A percentile compares a stretch with the other conserved stretches of the same genome.
Evolutionary conservation across 768 basidiomycete genomes (phyloP).

Genomic region (Tylopilus plumbeoviolaceoides): DNA sequence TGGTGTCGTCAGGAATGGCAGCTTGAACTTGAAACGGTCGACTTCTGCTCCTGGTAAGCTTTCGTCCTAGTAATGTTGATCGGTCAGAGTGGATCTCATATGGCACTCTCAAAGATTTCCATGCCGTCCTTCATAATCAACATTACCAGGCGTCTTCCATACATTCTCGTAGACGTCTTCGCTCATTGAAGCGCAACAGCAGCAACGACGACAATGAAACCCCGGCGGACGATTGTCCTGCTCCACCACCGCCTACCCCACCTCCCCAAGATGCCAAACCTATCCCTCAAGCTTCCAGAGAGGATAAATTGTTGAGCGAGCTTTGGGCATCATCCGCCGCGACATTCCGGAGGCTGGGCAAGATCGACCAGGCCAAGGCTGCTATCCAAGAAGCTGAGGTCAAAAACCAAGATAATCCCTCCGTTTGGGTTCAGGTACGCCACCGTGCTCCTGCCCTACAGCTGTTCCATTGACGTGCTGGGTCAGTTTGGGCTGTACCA

Average conservation of each 20-base stretch:
- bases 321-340: constrained; percentile 95
- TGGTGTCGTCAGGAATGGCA: constrained; percentile 56
- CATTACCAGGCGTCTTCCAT: constrained; percentile 79
- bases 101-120: constrained; percentile 51
- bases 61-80: not conserved
- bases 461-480: constrained; percentile 1
- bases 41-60: constrained; percentile 66
- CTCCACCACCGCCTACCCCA: constrained; percentile 34
- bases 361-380: constrained; percentile 84
- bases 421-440: constrained; percentile 91
- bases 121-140: constrained; percentile 55
- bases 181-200: constrained; percentile 40
- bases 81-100: not conserved
- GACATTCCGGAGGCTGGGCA: constrained; percentile 85
- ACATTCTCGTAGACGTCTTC: constrained; percentile 66
- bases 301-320: constrained; percentile 69
- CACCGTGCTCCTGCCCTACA: not conserved
- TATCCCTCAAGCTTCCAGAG: constrained; percentile 44
- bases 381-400: constrained; percentile 96
- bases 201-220: constrained; percentile 32
- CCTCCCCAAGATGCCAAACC: constrained; percentile 32
- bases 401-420: constrained; percentile 78
- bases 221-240: constrained; percentile 34
- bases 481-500: constrained; percentile 74
- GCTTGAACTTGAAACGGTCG: constrained; percentile 52